Conservation (phyloP, 2,329 filamentous ascomycete species). For the Verticillium nonalfalfae region DNA sequence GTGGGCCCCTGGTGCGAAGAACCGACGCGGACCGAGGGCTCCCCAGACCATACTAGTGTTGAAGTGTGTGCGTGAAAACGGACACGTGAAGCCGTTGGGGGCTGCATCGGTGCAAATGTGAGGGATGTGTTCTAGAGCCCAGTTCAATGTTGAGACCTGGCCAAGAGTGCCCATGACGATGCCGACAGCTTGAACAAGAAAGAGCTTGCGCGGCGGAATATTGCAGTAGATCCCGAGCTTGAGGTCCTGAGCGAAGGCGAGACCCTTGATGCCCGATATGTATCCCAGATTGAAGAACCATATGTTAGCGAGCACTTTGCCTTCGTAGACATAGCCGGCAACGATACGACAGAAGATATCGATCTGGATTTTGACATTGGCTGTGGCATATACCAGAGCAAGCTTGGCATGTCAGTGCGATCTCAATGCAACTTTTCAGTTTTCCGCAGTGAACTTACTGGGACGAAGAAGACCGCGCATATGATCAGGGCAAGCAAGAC, state of each 20-base stretch:
- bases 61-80: slow-evolving; percentile 33
- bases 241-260: slow-evolving; percentile 34
- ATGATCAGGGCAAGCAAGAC: slow-evolving; percentile 19
- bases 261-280: slow-evolving; percentile 32
- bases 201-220: slow-evolving; percentile 36
- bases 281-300: slow-evolving; percentile 31
- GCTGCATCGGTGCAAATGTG: slow-evolving; percentile 39
- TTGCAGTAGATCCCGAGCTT: slow-evolving; percentile 37
- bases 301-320: slow-evolving; percentile 31
- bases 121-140: slow-evolving; percentile 36
- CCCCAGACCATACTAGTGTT: slow-evolving; percentile 51
- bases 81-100: slow-evolving; percentile 37
- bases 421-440: slow-evolving; percentile 45
- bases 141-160: slow-evolving; percentile 31
- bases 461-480: slow-evolving; percentile 20
- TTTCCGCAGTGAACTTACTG: slow-evolving; percentile 21
- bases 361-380: slow-evolving; percentile 35
- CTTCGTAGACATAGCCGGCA: slow-evolving; percentile 36
- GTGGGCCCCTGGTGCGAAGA: slow-evolving; percentile 44
- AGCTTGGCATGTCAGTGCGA: slow-evolving; percentile 44
- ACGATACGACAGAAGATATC: slow-evolving; percentile 38
- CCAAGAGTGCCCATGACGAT: slow-evolving; percentile 35
- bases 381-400: slow-evolving; percentile 28
- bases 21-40: slow-evolving; percentile 46
- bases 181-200: slow-evolving; percentile 34